phyloP scores from a whole-genome alignment of 768 basidiomycete genomes.

The Trametes cubensis region DNA sequence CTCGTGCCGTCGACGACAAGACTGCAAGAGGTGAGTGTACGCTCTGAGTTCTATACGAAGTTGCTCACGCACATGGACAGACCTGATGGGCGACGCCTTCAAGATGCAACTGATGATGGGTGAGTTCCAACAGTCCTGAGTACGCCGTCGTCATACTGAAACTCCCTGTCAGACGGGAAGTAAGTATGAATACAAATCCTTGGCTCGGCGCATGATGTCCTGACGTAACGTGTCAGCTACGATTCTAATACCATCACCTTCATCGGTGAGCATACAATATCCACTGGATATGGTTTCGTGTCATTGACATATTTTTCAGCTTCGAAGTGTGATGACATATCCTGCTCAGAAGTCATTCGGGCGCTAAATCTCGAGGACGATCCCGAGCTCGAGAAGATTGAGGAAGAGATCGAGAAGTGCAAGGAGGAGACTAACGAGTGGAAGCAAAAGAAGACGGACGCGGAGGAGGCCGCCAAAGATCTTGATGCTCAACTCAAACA shows the following conservation, averaged over 20 bases:
- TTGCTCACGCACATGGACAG: constrained; percentile 31
- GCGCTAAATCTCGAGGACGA: constrained; percentile 55
- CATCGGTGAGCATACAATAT: constrained; percentile 45
- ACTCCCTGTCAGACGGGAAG: constrained; percentile 53
- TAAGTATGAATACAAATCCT: constrained; percentile 34
- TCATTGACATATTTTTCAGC: constrained; percentile 37
- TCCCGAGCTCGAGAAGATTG: constrained; percentile 52
- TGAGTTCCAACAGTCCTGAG: constrained; percentile 1
- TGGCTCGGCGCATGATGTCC: background rate
- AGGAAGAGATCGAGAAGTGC: constrained; percentile 45
- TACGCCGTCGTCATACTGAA: background rate
- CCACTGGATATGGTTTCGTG: background rate
- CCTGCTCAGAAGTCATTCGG: constrained; percentile 57
- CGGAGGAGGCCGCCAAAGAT: constrained; percentile 45
- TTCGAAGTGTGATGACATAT: constrained; percentile 66
- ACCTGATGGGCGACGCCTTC: constrained; percentile 67
- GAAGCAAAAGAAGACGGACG: constrained; percentile 45
- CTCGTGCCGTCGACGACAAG: constrained; percentile 65
- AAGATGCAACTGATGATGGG: constrained; percentile 58
- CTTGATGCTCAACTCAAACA: constrained; percentile 44
- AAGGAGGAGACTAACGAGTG: constrained; percentile 39
- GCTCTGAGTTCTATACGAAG: background rate
- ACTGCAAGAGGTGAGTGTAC: constrained; percentile 52
- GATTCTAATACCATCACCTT: constrained; percentile 63
- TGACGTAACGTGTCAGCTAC: constrained; percentile 42